A percentile compares a stretch with the other conserved stretches of the same genome.
These are phyloP conservation scores for Tuctoria greenei DNA, from an alignment of 176 grass and related monocot species.

Conservation along the genomic window DNA sequence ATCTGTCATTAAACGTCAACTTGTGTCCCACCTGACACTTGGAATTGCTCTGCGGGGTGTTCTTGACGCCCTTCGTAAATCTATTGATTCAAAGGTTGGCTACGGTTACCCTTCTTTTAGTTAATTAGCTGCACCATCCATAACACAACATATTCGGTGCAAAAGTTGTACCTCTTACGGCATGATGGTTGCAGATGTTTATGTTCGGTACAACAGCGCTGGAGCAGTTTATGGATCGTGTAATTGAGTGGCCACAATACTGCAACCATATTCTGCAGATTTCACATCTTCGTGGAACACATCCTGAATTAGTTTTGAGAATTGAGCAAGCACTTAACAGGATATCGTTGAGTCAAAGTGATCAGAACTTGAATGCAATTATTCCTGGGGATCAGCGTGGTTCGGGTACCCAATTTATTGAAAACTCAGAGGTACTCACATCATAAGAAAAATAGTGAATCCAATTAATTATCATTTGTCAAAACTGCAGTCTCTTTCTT, in stretches of 20 bases:
- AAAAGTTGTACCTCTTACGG: conserved; percentile 28
- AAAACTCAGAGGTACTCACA: conserved; percentile 71
- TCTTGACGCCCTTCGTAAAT: conserved; percentile 94
- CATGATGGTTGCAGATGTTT: conserved; percentile 81
- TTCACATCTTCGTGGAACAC: conserved; percentile 90
- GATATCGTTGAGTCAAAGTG: conserved; percentile 91
- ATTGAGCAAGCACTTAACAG: conserved; percentile 82
- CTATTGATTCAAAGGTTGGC: conserved; percentile 88
- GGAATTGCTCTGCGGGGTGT: conserved; percentile 84
- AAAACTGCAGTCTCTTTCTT: background rate
- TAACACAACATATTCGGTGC: background rate
- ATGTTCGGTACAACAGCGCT: conserved; percentile 88
- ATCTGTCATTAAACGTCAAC: conserved; percentile 88
- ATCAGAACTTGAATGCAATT: conserved; percentile 55
- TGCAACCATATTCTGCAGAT: conserved; percentile 99
- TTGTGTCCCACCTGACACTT: conserved; percentile 71
- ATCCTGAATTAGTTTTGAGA: conserved; percentile 71
- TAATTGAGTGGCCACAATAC: conserved; percentile 92
- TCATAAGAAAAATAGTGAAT: conserved; percentile 19
- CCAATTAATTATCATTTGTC: background rate
- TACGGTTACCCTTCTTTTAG: conserved; percentile 26
- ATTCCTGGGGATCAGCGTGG: conserved; percentile 64
- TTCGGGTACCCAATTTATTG: conserved; percentile 60
- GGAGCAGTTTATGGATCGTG: conserved; percentile 89
- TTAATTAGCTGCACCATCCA: background rate